Base-by-base conservation (phyloP, 352 stramenopile genomes). In the Phytophthora ohioensis region DNA sequence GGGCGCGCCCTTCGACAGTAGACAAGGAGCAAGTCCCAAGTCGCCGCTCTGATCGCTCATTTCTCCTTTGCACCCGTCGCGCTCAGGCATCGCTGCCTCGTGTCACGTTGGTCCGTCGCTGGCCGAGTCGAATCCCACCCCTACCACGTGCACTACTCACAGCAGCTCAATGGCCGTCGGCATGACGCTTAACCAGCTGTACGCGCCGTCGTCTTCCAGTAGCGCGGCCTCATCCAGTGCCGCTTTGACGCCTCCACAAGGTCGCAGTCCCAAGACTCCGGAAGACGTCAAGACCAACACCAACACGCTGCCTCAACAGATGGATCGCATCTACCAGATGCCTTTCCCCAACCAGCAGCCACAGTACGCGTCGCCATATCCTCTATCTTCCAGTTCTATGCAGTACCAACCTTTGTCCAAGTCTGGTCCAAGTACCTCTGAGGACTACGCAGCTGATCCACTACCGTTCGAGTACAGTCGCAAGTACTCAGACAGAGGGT, bases 181-280 rank as follows among this genome's bases (percentile, higher is more conserved):
- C 35, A 93, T 91, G 85, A 91, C 85, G 21, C 77, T 93, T 41
- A 85, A 91, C 56, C 85, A 93, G 58, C 78, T 91, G 57, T 91
- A 93, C 69, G 76, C 82, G 11, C 79, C 76, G 41, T 67, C 76
- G 43, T 59, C 77, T 38, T 67, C 67, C 36, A 62, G 17, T 46
- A 39, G 60, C 55, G 42, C 53, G 48, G 42, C 54, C 31, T 41
- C 51, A 15, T 32, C 49, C 32, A 55, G 27, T 7, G 41, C 64
- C 38, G 46, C 53, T 5, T 34, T 70, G 35, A 71, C 64, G 27
- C 60, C 76, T n/a, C 64, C 76, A 7, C 57, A 71, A 48, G 65
- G 75, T n/a, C 70, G 67, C 21, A 81, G 65, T 53, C 73, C 73
- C 39, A 68, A 70, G 12, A 35, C 15, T 15, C 32, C 38, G 15